These are phyloP conservation scores for Elsinoe fawcettii DNA, from an alignment of 2,329 filamentous ascomycete species.

Conservation along the genomic window DNA sequence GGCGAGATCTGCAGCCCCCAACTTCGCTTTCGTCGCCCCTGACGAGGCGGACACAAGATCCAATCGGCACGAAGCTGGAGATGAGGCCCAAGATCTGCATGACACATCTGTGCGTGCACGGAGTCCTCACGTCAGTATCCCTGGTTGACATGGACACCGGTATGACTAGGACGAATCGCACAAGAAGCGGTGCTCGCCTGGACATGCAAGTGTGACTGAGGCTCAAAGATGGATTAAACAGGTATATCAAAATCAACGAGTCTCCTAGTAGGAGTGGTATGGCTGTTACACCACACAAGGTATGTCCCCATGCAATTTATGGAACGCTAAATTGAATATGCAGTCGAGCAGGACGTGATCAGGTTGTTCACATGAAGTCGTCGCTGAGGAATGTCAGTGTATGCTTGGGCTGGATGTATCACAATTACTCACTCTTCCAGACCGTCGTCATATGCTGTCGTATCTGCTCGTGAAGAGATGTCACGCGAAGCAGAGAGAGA, in stretches of 20 bases:
- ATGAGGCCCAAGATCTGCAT: not conserved
- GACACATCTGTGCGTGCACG: not conserved
- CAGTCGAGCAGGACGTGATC: not conserved
- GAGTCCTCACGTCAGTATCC: too few species aligned
- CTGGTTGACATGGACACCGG: too few species aligned
- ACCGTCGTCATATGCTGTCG: slow-evolving; percentile 66
- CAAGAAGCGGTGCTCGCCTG: too few species aligned
- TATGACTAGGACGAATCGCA: too few species aligned
- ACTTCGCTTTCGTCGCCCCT: not conserved
- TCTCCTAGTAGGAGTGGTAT: not conserved
- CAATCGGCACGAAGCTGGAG: not conserved
- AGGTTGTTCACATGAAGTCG: slow-evolving; percentile 59
- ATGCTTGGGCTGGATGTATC: not conserved
- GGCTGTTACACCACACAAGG: not conserved
- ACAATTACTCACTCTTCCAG: slow-evolving; percentile 68
- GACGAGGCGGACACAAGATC: not conserved
- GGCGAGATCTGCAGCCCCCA: not conserved
- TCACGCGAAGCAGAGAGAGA: slow-evolving; percentile 61
- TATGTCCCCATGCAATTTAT: not conserved
- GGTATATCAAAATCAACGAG: not conserved
- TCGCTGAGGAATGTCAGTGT: slow-evolving; percentile 42
- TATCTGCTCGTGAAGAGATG: slow-evolving; percentile 54
- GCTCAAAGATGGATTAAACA: not conserved
- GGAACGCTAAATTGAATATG: not conserved
- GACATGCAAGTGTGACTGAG: not conserved